These are phyloP conservation scores for Xylariaceae sp. DNA, from an alignment of 2,329 filamentous ascomycete genomes.

Conservation along the genomic window DNA sequence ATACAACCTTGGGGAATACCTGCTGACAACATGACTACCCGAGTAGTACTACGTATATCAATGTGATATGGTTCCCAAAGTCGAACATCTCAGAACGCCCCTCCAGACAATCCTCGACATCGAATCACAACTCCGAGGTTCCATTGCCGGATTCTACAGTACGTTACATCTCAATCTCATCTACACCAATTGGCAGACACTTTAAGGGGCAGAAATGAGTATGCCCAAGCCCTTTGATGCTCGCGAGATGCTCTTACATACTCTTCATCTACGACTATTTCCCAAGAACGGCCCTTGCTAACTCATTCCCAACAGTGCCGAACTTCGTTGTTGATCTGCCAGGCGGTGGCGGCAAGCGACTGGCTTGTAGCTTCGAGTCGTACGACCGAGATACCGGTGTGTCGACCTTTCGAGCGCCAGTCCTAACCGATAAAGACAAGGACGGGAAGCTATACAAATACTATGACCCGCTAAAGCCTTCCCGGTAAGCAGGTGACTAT, in stretches of 20 bases:
- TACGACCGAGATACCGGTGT: slow-evolving; percentile 62
- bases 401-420: slow-evolving; percentile 63
- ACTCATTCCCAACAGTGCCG: slow-evolving; percentile 46
- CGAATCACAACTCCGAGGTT: slow-evolving; percentile 64
- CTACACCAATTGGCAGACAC: background rate
- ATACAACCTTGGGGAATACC: background rate
- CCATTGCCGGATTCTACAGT: slow-evolving; percentile 66
- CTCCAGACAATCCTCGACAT: slow-evolving; percentile 64
- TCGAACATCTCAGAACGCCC: slow-evolving; percentile 69
- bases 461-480: slow-evolving; percentile 55
- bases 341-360: slow-evolving; percentile 67
- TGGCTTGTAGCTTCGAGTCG: slow-evolving; percentile 58
- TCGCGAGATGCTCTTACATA: background rate
- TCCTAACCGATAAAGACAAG: slow-evolving; percentile 54
- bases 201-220: background rate
- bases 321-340: slow-evolving; percentile 69
- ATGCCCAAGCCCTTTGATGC: too few relatives aligned
- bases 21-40: background rate
- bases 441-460: slow-evolving; percentile 61
- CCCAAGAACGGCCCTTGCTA: background rate
- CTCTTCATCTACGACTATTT: too few relatives aligned
- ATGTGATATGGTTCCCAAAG: slow-evolving; percentile 65
- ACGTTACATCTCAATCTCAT: background rate
- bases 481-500: background rate
- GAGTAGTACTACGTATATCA: slow-evolving; percentile 70